A percentile compares a stretch with the other conserved stretches of the same genome.
Evolutionary conservation across 2,329 filamentous ascomycete genomes (phyloP).

Genomic region (Pyrenophora graminea): DNA sequence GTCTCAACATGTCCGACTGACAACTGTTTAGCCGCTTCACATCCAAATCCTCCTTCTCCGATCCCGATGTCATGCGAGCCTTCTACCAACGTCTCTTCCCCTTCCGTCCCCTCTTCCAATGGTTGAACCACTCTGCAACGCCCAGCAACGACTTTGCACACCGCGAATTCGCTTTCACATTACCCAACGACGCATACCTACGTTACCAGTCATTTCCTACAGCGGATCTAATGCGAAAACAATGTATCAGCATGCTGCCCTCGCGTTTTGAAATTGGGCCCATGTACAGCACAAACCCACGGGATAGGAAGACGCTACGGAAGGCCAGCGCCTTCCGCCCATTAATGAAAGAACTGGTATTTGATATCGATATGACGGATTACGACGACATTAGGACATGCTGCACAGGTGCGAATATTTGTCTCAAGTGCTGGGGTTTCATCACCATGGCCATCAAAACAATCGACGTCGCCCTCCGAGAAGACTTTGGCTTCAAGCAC

Average conservation of each 20-base stretch:
- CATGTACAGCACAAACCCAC: conserved; percentile 92
- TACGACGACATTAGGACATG: conserved; percentile 97
- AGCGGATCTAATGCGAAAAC: conserved; percentile 79
- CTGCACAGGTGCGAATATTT: conserved; percentile 92
- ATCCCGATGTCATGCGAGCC: conserved; percentile 83
- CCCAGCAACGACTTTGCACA: conserved; percentile 88
- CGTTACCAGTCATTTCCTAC: conserved; percentile 83
- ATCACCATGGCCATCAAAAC: conserved; percentile 98
- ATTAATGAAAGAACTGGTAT: conserved; percentile 90
- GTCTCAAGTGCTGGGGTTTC: conserved; percentile 92
- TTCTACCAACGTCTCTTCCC: conserved; percentile 97
- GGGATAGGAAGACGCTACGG: conserved; percentile 85
- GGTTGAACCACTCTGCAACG: conserved; percentile 90
- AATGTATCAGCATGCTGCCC: conserved; percentile 84
- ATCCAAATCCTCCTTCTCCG: conserved; percentile 58
- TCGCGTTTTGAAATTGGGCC: conserved; percentile 97
- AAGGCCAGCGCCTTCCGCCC: conserved; percentile 84
- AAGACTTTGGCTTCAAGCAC: conserved; percentile 96
- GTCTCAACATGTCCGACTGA: conserved; percentile 18
- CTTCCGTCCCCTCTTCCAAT: conserved; percentile 93
- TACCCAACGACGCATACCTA: conserved; percentile 89
- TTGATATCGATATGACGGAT: conserved; percentile 99
- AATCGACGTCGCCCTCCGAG: conserved; percentile 80
- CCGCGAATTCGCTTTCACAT: conserved; percentile 92
- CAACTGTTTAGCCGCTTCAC: conserved; percentile 34